Evolutionary conservation across 768 basidiomycete genomes (phyloP).

Genomic region (Porpolomopsis calyptriformis): DNA sequence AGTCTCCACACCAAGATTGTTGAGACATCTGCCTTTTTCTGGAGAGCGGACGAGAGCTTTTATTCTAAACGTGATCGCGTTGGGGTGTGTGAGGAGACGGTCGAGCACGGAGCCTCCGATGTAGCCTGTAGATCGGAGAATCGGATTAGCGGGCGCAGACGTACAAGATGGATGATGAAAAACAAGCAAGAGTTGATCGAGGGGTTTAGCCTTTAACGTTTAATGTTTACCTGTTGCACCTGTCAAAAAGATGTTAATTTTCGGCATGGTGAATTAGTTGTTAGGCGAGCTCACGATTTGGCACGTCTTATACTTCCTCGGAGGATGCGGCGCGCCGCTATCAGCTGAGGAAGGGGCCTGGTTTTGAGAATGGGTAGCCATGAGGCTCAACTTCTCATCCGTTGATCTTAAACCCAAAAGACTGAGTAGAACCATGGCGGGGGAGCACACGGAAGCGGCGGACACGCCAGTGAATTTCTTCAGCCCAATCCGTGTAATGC

Average conservation of each 20-base stretch:
- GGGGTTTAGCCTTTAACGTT: background rate
- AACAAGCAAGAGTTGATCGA: background rate
- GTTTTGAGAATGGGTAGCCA: background rate
- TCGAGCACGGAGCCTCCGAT: conserved; percentile 45
- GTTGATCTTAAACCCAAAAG: background rate
- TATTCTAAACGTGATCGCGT: conserved; percentile 30
- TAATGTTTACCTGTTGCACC: background rate
- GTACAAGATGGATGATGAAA: too few species aligned
- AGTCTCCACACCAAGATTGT: conserved; percentile 25
- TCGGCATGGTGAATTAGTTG: background rate
- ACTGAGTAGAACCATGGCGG: background rate
- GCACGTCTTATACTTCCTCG: background rate
- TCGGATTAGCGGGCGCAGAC: background rate
- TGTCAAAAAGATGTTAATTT: background rate
- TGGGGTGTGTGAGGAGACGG: conserved; percentile 35
- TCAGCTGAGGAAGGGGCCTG: background rate
- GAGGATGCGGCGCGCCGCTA: background rate
- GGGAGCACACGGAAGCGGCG: background rate
- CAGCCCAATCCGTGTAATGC: background rate
- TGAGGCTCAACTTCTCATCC: background rate
- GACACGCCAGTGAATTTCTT: background rate
- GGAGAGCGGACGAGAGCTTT: conserved; percentile 36
- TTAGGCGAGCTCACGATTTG: background rate
- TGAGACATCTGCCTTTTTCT: conserved; percentile 27
- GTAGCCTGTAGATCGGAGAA: conserved; percentile 31